These are phyloP conservation scores for Wickerhamiella cacticola DNA, from an alignment of 805 yeast genomes.

Conservation along the genomic window DNA sequence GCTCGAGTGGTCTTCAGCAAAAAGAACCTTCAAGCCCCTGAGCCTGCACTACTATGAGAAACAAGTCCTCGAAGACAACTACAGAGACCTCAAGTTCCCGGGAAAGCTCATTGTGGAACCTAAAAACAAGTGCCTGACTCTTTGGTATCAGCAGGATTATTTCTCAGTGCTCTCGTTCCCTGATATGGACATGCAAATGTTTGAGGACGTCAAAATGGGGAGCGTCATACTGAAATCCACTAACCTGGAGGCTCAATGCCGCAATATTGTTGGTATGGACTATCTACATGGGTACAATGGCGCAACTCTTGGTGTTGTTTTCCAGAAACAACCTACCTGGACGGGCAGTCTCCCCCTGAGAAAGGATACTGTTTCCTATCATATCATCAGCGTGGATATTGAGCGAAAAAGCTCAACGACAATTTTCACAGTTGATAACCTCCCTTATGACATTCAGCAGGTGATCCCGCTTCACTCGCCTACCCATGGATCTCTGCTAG, in stretches of 20 bases:
- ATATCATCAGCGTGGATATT: constrained; percentile 58
- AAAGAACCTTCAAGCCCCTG: constrained; percentile 49
- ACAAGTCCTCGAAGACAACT: constrained; percentile 33
- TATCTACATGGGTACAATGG: constrained; percentile 65
- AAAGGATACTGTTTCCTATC: constrained; percentile 50
- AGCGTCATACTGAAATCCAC: constrained; percentile 51
- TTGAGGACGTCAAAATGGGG: constrained; percentile 26
- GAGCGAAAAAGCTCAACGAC: constrained; percentile 47
- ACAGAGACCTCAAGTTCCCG: constrained; percentile 26
- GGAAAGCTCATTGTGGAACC: constrained; percentile 53
- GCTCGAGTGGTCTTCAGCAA: constrained; percentile 51
- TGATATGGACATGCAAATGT: constrained; percentile 24
- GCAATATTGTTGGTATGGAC: constrained; percentile 55
- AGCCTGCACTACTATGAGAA: constrained; percentile 82
- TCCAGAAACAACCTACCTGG: constrained; percentile 57
- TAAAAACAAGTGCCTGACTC: constrained; percentile 37
- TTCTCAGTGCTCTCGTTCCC: constrained; percentile 43
- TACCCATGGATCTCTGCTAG: constrained; percentile 50
- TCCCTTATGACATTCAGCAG: constrained; percentile 64
- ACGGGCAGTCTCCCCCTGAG: constrained; percentile 53
- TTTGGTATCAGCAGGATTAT: constrained; percentile 45
- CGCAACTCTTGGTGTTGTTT: constrained; percentile 66
- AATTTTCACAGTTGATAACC: constrained; percentile 47
- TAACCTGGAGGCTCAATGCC: constrained; percentile 43
- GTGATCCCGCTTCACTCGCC: constrained; percentile 50